Percentiles rank a stretch among this genome's conserved stretches.
Evolutionary conservation across 176 grass and related monocot genomes (phyloP).

Genomic region (Carex kokanica): DNA sequence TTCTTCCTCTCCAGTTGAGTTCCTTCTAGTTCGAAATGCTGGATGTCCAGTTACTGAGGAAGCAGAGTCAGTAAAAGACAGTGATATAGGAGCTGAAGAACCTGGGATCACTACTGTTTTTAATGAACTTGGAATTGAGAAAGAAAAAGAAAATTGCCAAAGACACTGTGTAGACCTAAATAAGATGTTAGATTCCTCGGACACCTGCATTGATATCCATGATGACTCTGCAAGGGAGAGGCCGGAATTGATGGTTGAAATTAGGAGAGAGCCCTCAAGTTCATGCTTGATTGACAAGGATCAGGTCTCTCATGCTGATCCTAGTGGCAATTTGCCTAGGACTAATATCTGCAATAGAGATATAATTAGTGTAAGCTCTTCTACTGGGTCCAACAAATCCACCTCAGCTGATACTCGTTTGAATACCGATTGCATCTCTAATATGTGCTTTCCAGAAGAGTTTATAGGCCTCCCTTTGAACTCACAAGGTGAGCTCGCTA

Average conservation of each 20-base stretch:
- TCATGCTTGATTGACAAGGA: constrained; percentile 23
- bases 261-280: background rate
- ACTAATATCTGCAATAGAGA: constrained; percentile 44
- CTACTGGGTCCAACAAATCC: constrained; percentile 54
- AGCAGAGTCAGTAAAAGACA: constrained; percentile 22
- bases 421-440: constrained; percentile 37
- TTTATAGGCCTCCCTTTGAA: constrained; percentile 79
- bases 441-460: constrained; percentile 32
- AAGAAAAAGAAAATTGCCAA: constrained; percentile 13
- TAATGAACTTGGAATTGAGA: constrained; percentile 22
- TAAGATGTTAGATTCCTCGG: constrained; percentile 9
- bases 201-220: constrained; percentile 15
- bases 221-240: background rate
- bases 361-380: constrained; percentile 45
- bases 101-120: background rate
- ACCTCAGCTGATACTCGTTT: constrained; percentile 34
- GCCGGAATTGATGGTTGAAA: constrained; percentile 4
- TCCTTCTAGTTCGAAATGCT: constrained; percentile 22
- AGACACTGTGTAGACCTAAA: constrained; percentile 22
- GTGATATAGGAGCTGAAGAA: background rate
- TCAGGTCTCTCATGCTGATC: background rate
- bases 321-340: constrained; percentile 14
- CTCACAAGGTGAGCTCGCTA: constrained; percentile 68
- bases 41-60: constrained; percentile 27
- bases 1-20: constrained; percentile 15